A percentile compares a stretch with the other conserved stretches of the same genome.
Evolutionary conservation across 192 early-diverging fungal genomes (phyloP).

Genomic region (Umbelopsis isabellina): DNA sequence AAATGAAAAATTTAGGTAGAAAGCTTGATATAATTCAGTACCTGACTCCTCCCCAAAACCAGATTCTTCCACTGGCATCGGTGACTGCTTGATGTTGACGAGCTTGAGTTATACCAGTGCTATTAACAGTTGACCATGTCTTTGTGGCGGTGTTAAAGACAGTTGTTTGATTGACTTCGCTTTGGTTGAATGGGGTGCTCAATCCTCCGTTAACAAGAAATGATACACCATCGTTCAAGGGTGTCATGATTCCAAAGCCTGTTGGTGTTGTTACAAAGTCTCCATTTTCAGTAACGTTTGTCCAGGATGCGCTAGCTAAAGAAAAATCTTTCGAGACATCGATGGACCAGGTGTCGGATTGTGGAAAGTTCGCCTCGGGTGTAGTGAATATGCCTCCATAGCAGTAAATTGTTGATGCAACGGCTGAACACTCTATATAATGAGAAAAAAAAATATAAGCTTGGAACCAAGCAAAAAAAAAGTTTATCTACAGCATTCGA

Average conservation of each 20-base stretch:
- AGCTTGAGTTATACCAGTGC: not conserved
- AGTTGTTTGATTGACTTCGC: constrained; percentile 13
- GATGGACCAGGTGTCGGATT: constrained; percentile 10
- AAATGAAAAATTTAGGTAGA: not conserved
- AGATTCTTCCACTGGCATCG: not conserved
- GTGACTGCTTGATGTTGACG: constrained; percentile 6
- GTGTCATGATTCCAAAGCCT: not conserved
- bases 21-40: not conserved
- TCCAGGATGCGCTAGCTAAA: not conserved
- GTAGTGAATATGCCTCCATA: constrained; percentile 15
- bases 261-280: not conserved
- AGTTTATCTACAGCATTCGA: not conserved
- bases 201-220: constrained; percentile 8
- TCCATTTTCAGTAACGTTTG: not conserved
- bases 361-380: not conserved
- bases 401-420: not conserved
- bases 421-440: not conserved
- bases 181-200: constrained; percentile 11
- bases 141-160: constrained; percentile 1
- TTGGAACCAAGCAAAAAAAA: too few species aligned
- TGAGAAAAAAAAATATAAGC: not conserved
- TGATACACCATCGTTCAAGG: not conserved
- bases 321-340: constrained; percentile 3
- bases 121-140: constrained; percentile 2
- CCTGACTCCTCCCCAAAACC: constrained; percentile 18